phyloP scores from a whole-genome alignment of 164 flowering plant genomes.

The Liquidambar formosana region DNA sequence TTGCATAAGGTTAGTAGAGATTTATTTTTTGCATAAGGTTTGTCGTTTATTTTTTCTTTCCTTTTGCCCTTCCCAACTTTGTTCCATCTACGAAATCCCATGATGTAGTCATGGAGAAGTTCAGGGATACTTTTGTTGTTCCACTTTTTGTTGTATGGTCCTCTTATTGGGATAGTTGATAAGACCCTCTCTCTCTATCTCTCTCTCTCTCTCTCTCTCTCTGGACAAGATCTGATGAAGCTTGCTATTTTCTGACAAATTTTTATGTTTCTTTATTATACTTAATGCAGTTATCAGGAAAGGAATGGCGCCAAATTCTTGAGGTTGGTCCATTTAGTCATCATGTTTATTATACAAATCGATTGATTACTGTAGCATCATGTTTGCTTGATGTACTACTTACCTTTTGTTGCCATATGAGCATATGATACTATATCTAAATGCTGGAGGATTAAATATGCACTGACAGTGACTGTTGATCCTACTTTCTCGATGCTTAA shows the following conservation, averaged over 20 bases:
- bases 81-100: too few species aligned
- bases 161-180: too few species aligned
- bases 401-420: not conserved
- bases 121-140: too few species aligned
- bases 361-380: not conserved
- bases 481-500: slow-evolving; percentile 10
- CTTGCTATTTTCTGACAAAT: not conserved
- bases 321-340: slow-evolving; percentile 60
- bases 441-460: slow-evolving; percentile 4
- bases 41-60: too few species aligned
- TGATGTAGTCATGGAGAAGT: too few species aligned
- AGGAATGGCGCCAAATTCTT: slow-evolving; percentile 83
- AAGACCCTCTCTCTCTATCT: too few species aligned
- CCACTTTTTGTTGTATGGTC: too few species aligned
- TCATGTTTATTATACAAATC: not conserved
- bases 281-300: slow-evolving; percentile 48
- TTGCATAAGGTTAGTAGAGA: slow-evolving; percentile 57
- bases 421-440: not conserved
- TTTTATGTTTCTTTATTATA: slow-evolving; percentile 2
- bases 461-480: slow-evolving; percentile 15
- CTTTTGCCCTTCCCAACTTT: not conserved
- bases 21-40: too few species aligned
- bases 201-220: too few species aligned
- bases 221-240: not conserved
- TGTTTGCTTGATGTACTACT: not conserved